Evolutionary conservation across 129 eudicot species (phyloP), one percentile per base, ranked within the genome.

Genomic region (Artemisia annua): DNA sequence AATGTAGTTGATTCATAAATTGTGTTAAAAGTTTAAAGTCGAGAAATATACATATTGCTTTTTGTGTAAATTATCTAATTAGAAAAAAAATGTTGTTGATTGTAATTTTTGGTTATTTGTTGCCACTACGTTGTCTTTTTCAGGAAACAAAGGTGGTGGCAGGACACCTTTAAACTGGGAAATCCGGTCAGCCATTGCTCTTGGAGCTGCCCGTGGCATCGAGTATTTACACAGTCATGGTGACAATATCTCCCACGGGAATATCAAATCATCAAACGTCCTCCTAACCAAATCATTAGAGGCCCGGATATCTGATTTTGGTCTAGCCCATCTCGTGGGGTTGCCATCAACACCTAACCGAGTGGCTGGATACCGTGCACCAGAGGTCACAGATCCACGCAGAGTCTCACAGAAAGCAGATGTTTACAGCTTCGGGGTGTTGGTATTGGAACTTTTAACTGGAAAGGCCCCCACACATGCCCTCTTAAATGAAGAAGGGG

Each of bases 381-480:
- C 98, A 0, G 98, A 93, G 77, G 92, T 93, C 19, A 93, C 97
- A 0, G 98, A 93, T 66, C 90, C 92, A 9, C 90, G 85, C 24
- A 86, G 73, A 67, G 92, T 90, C 46, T 89, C 69, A 20, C 69
- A 64, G 10, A 64, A 64, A 39, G 69, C 69, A 39, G 69, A 64
- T 18, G 69, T 64, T 3, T 93, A 93, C 58, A 89, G 97, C 83
- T 90, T 85, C 19, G 97, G 97, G 19, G 91, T 93, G 13, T 69
- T 93, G 43, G 82, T 93, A 3, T 65, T 93, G 73, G 98, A 93
- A 72, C 96, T 93, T 75, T 83, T 93, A 3, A 93, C 98, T 1
- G 98, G 98, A 11, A 93, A 93, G 46, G 87, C 97, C 3, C 98
- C 98, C 0, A 82, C 92, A 7, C 96, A 89, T 24, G 81, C 98